A percentile compares a stretch with the other conserved stretches of the same genome.
Conservation (phyloP, 805 yeast genomes). For the Candida morakotiae region DNA sequence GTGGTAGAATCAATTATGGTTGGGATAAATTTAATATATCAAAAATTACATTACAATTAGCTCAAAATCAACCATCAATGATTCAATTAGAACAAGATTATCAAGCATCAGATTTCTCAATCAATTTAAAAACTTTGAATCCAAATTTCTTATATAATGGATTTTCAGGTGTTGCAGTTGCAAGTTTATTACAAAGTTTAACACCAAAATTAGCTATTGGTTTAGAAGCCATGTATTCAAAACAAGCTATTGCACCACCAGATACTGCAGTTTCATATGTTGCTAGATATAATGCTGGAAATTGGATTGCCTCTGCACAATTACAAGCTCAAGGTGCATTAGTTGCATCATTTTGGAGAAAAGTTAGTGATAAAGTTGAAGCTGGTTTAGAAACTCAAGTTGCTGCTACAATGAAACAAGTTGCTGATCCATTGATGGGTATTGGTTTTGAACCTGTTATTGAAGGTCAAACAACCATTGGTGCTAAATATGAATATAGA, state of each 20-base stretch:
- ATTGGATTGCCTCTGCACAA: conserved; percentile 94
- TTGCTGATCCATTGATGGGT: conserved; percentile 71
- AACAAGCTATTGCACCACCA: conserved; percentile 70
- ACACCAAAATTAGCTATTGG: conserved; percentile 84
- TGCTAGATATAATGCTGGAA: conserved; percentile 81
- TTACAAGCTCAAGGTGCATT: conserved; percentile 89
- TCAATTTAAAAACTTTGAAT: conserved; percentile 87
- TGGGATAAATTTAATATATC: conserved; percentile 79
- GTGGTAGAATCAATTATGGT: conserved; percentile 87
- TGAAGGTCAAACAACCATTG: conserved; percentile 89
- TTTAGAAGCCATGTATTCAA: conserved; percentile 86
- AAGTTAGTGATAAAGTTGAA: conserved; percentile 87
- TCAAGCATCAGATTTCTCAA: conserved; percentile 82
- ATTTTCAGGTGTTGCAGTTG: conserved; percentile 85
- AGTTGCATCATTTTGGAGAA: conserved; percentile 89
- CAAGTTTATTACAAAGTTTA: conserved; percentile 83
- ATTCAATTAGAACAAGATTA: conserved; percentile 94
- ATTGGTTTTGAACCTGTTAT: conserved; percentile 79
- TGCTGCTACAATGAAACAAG: conserved; percentile 71
- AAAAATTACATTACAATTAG: conserved; percentile 83
- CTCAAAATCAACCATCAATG: conserved; percentile 88
- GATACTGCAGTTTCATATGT: conserved; percentile 88
- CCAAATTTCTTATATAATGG: conserved; percentile 74
- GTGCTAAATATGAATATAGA: conserved; percentile 97
- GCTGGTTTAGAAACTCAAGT: conserved; percentile 89